Evolutionary conservation across 441 rosid genomes (phyloP).

Genomic region (Brassica balearica): DNA sequence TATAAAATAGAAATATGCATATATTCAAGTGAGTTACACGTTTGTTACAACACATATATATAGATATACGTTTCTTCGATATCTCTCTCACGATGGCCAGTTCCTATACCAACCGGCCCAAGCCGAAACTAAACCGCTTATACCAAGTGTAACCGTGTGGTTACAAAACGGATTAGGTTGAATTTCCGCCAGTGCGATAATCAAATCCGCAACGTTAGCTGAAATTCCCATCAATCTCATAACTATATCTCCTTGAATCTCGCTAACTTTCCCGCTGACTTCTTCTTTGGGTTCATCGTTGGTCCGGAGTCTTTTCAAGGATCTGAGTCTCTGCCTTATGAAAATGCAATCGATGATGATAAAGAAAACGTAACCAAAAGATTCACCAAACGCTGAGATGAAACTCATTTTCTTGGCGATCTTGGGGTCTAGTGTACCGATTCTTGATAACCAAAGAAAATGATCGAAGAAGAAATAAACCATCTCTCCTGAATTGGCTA

Average conservation of each 20-base stretch:
- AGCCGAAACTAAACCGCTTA: slow-evolving; percentile 92
- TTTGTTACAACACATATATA: slow-evolving; percentile 6
- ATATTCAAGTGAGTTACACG: slow-evolving; percentile 30
- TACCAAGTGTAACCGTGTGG: slow-evolving; percentile 72
- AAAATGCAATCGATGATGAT: slow-evolving; percentile 65
- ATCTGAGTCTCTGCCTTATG: slow-evolving; percentile 55
- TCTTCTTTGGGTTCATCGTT: slow-evolving; percentile 44
- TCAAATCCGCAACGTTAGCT: slow-evolving; percentile 82
- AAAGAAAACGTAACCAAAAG: slow-evolving; percentile 87
- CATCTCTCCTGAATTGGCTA: slow-evolving; percentile 94
- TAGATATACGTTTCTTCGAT: not conserved
- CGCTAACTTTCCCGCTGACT: slow-evolving; percentile 41
- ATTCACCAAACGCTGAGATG: slow-evolving; percentile 92
- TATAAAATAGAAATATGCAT: not conserved
- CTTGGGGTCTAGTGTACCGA: slow-evolving; percentile 72
- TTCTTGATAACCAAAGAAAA: slow-evolving; percentile 89
- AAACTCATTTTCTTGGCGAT: slow-evolving; percentile 83
- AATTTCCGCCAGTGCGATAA: slow-evolving; percentile 79
- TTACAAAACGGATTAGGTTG: slow-evolving; percentile 89
- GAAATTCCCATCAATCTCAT: slow-evolving; percentile 92
- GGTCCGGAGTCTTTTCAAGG: slow-evolving; percentile 51
- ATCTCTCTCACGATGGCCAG: slow-evolving; percentile 70
- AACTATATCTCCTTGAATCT: slow-evolving; percentile 68
- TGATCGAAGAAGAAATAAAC: slow-evolving; percentile 95
- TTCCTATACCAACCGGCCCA: slow-evolving; percentile 98